These are phyloP conservation scores for Jackrogersella multiformis DNA, from an alignment of 495 filamentous ascomycete genomes.

Conservation along the genomic window DNA sequence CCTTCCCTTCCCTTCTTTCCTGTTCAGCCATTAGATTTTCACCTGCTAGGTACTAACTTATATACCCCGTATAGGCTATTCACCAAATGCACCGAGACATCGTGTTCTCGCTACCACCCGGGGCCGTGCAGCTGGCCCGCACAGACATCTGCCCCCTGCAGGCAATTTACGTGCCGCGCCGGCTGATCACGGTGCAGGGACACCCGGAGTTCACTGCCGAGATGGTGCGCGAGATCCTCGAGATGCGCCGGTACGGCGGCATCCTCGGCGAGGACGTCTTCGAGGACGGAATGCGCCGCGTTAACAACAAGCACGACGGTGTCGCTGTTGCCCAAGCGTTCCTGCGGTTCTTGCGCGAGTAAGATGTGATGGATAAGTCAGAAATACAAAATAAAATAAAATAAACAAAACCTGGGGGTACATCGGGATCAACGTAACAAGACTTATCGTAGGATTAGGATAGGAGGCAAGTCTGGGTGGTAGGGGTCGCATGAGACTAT, in stretches of 20 bases:
- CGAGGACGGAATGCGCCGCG: conserved; percentile 72
- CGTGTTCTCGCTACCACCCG: conserved; percentile 69
- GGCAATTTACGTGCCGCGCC: conserved; percentile 75
- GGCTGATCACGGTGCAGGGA: conserved; percentile 83
- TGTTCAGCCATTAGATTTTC: no score
- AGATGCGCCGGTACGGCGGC: conserved; percentile 64
- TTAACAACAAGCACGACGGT: conserved; percentile 76
- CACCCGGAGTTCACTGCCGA: conserved; percentile 88
- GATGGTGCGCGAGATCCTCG: conserved; percentile 76
- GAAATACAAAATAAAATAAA: background rate
- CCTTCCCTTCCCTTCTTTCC: conserved; percentile 9
- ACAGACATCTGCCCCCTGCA: conserved; percentile 77
- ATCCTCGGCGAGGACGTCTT: conserved; percentile 72
- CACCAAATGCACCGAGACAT: conserved; percentile 93
- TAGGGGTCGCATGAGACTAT: conserved; percentile 2
- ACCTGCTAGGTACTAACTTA: no score
- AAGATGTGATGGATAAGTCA: background rate
- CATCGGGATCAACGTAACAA: no score
- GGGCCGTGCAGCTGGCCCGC: conserved; percentile 69
- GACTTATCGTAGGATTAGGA: no score
- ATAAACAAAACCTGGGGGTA: no score
- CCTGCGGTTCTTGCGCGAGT: conserved; percentile 75
- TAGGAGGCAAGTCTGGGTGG: no score
- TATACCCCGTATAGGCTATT: conserved; percentile 63
- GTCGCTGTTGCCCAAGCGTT: conserved; percentile 73